Conservation (phyloP, 371 early-diverging fungal species). For the Mortierella sp. region DNA sequence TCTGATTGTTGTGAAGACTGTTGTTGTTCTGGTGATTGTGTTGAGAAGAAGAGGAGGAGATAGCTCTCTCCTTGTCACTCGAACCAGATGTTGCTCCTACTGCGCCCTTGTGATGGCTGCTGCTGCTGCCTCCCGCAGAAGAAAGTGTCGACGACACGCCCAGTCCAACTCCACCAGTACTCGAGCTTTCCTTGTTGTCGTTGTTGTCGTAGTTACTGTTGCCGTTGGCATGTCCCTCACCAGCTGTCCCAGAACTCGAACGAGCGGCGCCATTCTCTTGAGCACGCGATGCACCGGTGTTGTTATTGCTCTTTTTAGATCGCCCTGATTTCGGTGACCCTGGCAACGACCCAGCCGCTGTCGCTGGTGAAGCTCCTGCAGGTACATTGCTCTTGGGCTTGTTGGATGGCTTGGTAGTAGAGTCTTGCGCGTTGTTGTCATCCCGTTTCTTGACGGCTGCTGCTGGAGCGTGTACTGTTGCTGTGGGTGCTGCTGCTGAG, state of each 20-base stretch:
- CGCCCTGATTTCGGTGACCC: slow-evolving; percentile 10
- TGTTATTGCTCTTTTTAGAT: background rate
- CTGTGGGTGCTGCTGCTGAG: background rate
- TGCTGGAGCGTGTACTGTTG: background rate
- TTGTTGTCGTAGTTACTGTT: background rate
- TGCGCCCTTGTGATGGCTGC: background rate
- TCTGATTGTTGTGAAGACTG: background rate
- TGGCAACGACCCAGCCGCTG: background rate
- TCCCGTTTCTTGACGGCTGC: background rate
- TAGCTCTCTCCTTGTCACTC: background rate
- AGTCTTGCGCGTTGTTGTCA: background rate
- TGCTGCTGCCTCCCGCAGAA: background rate
- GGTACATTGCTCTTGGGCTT: background rate
- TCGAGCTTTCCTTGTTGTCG: too few relatives aligned
- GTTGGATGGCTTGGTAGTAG: background rate
- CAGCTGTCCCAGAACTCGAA: background rate
- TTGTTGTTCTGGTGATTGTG: background rate
- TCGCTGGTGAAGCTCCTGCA: too few relatives aligned
- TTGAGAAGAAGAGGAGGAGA: background rate
- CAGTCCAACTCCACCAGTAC: background rate
- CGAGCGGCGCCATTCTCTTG: background rate
- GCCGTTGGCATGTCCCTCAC: background rate
- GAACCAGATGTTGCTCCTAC: background rate
- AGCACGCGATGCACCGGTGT: background rate
- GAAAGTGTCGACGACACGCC: background rate